Evolutionary conservation across 805 yeast species (phyloP).

Genomic region (Candida patagonica): DNA sequence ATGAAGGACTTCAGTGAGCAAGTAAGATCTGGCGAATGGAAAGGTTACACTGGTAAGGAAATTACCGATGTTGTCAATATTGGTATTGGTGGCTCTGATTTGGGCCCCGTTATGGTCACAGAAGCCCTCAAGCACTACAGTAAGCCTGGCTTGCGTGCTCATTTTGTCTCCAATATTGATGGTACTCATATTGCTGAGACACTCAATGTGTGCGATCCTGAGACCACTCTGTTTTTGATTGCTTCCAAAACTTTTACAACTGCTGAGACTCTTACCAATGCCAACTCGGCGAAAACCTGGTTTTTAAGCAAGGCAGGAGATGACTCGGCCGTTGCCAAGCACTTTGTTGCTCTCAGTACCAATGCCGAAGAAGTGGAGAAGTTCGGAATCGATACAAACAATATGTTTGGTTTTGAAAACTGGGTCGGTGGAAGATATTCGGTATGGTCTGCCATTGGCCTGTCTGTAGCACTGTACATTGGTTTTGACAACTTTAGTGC

Average conservation of each 20-base stretch:
- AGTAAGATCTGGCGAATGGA: slow-evolving; percentile 92
- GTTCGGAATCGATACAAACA: slow-evolving; percentile 94
- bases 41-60: slow-evolving; percentile 90
- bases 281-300: slow-evolving; percentile 92
- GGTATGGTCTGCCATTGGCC: slow-evolving; percentile 99
- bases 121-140: slow-evolving; percentile 93
- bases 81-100: slow-evolving; percentile 98
- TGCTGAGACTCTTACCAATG: slow-evolving; percentile 95
- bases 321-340: slow-evolving; percentile 76
- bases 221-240: slow-evolving; percentile 75
- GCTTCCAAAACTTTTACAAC: slow-evolving; percentile 99
- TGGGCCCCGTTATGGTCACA: slow-evolving; percentile 99
- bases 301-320: slow-evolving; percentile 67
- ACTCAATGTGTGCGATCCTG: slow-evolving; percentile 67
- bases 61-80: slow-evolving; percentile 94
- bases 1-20: slow-evolving; percentile 91
- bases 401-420: slow-evolving; percentile 96
- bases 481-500: slow-evolving; percentile 91
- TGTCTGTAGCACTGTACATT: slow-evolving; percentile 87
- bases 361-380: slow-evolving; percentile 84
- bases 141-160: slow-evolving; percentile 58
- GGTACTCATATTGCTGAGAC: slow-evolving; percentile 96
- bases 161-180: slow-evolving; percentile 96
- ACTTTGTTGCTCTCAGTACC: slow-evolving; percentile 94
- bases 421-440: slow-evolving; percentile 99